phyloP scores from a whole-genome alignment of 176 grass and related monocot genomes.

The Bolboschoenus planiculmis region DNA sequence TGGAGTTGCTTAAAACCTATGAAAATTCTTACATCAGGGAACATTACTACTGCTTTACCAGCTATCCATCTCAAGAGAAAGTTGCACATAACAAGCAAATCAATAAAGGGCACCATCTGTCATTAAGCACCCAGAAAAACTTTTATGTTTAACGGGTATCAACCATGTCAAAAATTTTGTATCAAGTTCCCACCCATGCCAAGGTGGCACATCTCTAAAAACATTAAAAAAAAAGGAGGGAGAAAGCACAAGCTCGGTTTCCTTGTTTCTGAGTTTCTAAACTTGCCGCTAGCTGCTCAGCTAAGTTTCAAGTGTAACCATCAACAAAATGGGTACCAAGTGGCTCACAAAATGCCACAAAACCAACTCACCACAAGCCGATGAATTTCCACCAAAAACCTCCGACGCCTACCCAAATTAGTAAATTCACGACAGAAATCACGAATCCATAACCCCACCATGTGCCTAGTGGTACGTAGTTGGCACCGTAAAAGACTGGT shows the following conservation, averaged over 20 bases:
- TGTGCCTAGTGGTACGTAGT: conserved; percentile 69
- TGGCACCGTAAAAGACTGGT: conserved; percentile 79
- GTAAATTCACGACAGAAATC: conserved; percentile 71
- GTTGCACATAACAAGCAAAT: background rate
- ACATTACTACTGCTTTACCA: background rate
- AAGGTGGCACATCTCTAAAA: background rate
- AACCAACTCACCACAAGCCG: conserved; percentile 75
- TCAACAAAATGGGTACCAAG: background rate
- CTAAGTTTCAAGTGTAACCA: conserved; percentile 6
- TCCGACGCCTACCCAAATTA: conserved; percentile 83
- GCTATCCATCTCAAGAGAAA: background rate
- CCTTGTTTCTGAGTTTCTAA: conserved; percentile 11
- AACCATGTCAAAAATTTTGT: background rate
- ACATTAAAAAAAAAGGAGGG: background rate
- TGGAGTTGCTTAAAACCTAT: background rate
- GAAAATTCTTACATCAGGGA: no score
- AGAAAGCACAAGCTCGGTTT: background rate
- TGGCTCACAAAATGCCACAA: conserved; percentile 14
- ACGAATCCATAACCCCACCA: conserved; percentile 98
- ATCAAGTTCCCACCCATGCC: background rate
- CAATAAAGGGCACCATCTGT: background rate
- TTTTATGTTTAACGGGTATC: background rate
- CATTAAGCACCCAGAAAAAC: background rate
- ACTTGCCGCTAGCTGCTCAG: conserved; percentile 18
- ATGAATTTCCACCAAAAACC: conserved; percentile 97